Evolutionary conservation across 306 rosid species (phyloP).

Genomic region (Cucurbita maxima): DNA sequence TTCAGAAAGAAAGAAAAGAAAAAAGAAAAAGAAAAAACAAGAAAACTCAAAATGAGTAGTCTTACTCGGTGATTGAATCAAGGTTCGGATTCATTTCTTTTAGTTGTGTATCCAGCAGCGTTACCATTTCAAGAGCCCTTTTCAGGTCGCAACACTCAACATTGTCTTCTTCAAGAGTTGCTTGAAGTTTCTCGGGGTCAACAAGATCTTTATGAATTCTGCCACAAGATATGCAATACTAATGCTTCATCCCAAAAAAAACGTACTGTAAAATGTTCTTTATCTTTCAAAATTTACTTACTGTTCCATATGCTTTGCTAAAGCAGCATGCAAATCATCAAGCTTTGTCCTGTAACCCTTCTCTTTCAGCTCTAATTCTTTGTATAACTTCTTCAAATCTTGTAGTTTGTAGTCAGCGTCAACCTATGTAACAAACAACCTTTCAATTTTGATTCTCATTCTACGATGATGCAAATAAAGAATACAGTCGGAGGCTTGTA

Average conservation of each 20-base stretch:
- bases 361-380: constrained; percentile 64
- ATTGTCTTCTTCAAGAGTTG: constrained; percentile 38
- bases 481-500: not conserved
- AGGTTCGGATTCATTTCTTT: constrained; percentile 97
- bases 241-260: not conserved
- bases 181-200: constrained; percentile 72
- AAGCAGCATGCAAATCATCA: constrained; percentile 56
- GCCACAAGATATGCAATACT: constrained; percentile 17
- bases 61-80: constrained; percentile 89
- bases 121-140: constrained; percentile 61
- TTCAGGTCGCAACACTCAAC: constrained; percentile 51
- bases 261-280: not conserved
- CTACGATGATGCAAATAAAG: not conserved
- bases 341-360: constrained; percentile 62
- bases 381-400: constrained; percentile 64
- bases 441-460: not conserved
- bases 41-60: not conserved
- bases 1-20: not conserved
- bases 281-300: constrained; percentile 22
- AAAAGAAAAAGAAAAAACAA: not conserved
- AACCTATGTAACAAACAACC: constrained; percentile 34
- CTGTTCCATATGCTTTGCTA: constrained; percentile 84
- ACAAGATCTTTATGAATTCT: constrained; percentile 77
- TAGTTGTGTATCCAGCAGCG: constrained; percentile 65
- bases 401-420: constrained; percentile 76